Base-by-base conservation (phyloP, 495 filamentous ascomycete genomes). In the Xylaria scruposa region DNA sequence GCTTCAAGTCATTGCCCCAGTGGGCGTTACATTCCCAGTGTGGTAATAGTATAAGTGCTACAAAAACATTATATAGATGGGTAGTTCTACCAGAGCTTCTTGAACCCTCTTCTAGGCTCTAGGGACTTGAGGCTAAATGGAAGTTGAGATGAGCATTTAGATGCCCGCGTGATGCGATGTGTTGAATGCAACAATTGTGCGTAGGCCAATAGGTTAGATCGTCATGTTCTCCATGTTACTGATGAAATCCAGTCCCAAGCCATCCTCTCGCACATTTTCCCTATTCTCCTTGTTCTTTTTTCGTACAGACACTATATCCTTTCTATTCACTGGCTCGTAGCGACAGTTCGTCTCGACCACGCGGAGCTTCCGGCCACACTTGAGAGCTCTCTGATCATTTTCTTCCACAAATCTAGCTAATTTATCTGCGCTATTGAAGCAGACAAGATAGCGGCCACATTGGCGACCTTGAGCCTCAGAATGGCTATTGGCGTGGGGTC, bases 301-400 rank as follows among this genome's bases (percentile, higher is more conserved):
- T 13, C 54, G 29, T 4, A 15, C 19, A 9, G 54, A 59, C 19
- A 17, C 54, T 59, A 36, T n/a, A 59, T 29, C 54, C 54, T 36
- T 36, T 59, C 29, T 59, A 59, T 59, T 29, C 2, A 59, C 54
- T 59, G 29, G 54, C 29, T 36, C 33, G 13, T n/a, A 59, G 29
- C 4, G 54, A 59, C 15, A 1, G 4, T 31, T 29, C 15, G 17
- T 59, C 54, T 59, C 17, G 3, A 17, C 5, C 1, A 59, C 54
- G 17, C 54, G 15, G 26, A 59, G 54, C 33, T 31, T 59, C 13
- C 54, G 54, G 33, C 54, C 29, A 36, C 54, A 59, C 4, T 36
- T 59, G 54, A 59, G 54, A 36, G 54, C 51, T 59, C 29, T 36
- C 15, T 36, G 54, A 17, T 59, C 54, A 36, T 59, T 59, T n/a